Conservation (phyloP, 305 asterid genomes). For the Stenogyne calaminthoides region DNA sequence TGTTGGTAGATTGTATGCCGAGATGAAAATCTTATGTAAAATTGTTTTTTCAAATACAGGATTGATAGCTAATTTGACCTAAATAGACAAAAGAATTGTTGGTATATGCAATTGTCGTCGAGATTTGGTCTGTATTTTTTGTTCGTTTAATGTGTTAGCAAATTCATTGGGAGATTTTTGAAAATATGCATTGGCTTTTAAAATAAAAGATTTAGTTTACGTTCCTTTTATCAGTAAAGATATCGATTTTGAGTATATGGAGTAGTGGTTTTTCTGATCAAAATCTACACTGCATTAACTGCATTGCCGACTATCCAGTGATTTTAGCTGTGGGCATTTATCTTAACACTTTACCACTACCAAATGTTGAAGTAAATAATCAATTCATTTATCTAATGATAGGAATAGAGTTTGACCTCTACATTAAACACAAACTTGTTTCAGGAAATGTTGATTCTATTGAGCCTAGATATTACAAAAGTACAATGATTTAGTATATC, state of each 20-base stretch:
- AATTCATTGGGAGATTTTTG: background rate
- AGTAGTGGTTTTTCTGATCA: background rate
- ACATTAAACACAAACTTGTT: background rate
- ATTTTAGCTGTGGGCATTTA: background rate
- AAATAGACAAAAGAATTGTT: background rate
- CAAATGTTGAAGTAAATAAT: background rate
- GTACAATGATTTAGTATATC: background rate
- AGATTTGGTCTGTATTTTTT: background rate
- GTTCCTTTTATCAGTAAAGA: background rate
- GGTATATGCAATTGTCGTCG: background rate
- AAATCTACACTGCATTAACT: too few species aligned
- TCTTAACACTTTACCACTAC: background rate
- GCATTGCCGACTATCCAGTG: background rate
- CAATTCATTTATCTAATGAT: background rate
- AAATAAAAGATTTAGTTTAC: background rate
- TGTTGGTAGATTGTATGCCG: background rate
- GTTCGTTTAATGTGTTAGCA: background rate
- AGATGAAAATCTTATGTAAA: constrained; percentile 1
- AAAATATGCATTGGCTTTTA: background rate
- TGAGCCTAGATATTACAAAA: background rate
- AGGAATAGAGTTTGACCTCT: background rate
- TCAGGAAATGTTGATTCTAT: background rate
- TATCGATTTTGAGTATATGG: background rate
- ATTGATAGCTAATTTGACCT: background rate
- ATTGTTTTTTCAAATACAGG: background rate